Percentiles rank a stretch among this genome's conserved stretches.
These are phyloP conservation scores for Typha latifolia DNA, from an alignment of 176 grass and related monocot species.

Conservation along the genomic window DNA sequence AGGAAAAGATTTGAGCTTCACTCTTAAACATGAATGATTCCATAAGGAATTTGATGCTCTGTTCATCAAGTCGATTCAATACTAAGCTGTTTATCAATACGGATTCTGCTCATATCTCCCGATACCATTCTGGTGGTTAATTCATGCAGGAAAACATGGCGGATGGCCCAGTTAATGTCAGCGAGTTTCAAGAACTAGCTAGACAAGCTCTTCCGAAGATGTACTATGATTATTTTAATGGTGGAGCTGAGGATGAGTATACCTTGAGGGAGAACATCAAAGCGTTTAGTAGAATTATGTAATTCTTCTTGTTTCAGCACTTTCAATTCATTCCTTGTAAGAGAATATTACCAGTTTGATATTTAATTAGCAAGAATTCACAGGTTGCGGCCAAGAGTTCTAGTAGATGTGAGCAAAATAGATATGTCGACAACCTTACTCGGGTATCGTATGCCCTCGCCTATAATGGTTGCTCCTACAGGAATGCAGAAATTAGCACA, in stretches of 20 bases:
- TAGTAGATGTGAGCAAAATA: slow-evolving; percentile 81
- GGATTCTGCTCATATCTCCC: too few relatives aligned
- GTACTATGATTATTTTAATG: slow-evolving; percentile 69
- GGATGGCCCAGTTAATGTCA: slow-evolving; percentile 53
- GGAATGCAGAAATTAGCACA: slow-evolving; percentile 53
- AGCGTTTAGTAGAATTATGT: slow-evolving; percentile 65
- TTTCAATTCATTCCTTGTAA: not conserved
- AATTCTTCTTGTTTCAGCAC: not conserved
- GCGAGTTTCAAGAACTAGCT: slow-evolving; percentile 62
- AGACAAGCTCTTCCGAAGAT: slow-evolving; percentile 71
- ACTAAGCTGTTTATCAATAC: too few relatives aligned
- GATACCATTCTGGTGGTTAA: not conserved
- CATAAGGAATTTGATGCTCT: too few relatives aligned
- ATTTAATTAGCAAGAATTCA: not conserved
- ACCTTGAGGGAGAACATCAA: slow-evolving; percentile 75
- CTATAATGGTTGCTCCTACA: slow-evolving; percentile 70
- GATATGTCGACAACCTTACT: slow-evolving; percentile 67
- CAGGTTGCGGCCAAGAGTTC: slow-evolving; percentile 80
- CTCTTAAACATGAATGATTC: too few relatives aligned
- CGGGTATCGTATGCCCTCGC: slow-evolving; percentile 51
- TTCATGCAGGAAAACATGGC: slow-evolving; percentile 43
- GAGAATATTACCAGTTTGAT: not conserved
- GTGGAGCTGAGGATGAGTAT: slow-evolving; percentile 73
- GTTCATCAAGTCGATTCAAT: too few relatives aligned
- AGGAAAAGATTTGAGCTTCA: not conserved